Conservation (phyloP, 2,329 filamentous ascomycete species). For the Xylariomycetidae sp. region DNA sequence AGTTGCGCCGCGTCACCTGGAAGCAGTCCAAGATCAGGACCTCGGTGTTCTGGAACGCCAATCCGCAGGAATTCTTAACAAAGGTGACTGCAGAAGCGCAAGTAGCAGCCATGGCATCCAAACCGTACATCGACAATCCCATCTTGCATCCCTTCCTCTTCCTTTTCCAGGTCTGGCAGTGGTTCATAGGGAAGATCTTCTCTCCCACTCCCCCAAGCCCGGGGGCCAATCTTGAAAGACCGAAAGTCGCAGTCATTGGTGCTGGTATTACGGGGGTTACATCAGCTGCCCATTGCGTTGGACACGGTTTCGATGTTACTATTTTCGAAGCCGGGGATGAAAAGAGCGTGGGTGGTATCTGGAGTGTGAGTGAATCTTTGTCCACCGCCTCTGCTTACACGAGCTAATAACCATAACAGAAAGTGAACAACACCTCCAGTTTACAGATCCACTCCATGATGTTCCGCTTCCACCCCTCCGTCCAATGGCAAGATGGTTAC, state of each 20-base stretch:
- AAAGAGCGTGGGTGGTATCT: conserved; percentile 70
- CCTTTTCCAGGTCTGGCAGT: conserved; percentile 62
- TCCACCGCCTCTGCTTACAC: not conserved
- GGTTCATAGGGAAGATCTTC: conserved; percentile 58
- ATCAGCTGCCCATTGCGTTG: conserved; percentile 75
- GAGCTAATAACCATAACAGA: conserved; percentile 34
- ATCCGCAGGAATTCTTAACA: no score
- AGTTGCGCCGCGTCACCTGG: no score
- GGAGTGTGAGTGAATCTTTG: conserved; percentile 54
- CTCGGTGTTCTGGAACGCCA: no score
- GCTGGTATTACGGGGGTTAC: conserved; percentile 72
- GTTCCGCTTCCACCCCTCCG: conserved; percentile 82
- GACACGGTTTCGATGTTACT: conserved; percentile 77
- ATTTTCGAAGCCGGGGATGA: conserved; percentile 70
- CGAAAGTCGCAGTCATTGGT: conserved; percentile 65
- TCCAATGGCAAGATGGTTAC: conserved; percentile 72
- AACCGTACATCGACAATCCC: conserved; percentile 30
- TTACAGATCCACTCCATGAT: conserved; percentile 82
- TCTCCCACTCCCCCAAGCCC: conserved; percentile 65
- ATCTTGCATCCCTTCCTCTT: conserved; percentile 54
- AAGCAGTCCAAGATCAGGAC: no score
- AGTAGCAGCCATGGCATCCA: conserved; percentile 17
- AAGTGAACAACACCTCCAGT: conserved; percentile 76
- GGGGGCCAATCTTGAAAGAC: conserved; percentile 50
- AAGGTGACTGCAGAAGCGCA: no score